These are phyloP conservation scores for Ailanthus altissimus DNA, from an alignment of 345 rosid genomes.

Conservation along the genomic window DNA sequence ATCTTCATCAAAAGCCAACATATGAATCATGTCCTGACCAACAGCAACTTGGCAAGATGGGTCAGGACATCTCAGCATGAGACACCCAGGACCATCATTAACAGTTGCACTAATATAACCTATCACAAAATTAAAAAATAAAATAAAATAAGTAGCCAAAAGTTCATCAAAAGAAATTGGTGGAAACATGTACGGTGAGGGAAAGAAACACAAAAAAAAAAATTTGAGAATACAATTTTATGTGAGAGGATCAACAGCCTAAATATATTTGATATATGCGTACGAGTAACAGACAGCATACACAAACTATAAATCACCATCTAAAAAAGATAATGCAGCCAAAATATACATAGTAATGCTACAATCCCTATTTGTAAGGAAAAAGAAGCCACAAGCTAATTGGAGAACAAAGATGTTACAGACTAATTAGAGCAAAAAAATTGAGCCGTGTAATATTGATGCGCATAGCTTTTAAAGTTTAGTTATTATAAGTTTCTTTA, in stretches of 20 bases:
- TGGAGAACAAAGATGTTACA: too few species aligned
- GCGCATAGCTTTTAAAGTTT: background rate
- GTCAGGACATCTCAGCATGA: slow-evolving; percentile 82
- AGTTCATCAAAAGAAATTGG: background rate
- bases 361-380: background rate
- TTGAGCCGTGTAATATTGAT: background rate
- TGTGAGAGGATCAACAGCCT: background rate
- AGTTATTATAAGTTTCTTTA: background rate
- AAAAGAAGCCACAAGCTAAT: background rate
- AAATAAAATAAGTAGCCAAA: background rate
- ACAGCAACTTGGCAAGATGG: slow-evolving; percentile 84
- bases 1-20: slow-evolving; percentile 62
- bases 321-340: background rate
- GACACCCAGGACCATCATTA: slow-evolving; percentile 96
- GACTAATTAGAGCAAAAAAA: too few species aligned
- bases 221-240: background rate
- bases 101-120: slow-evolving; percentile 78
- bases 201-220: background rate
- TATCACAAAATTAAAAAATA: slow-evolving; percentile 26
- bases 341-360: background rate
- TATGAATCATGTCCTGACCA: slow-evolving; percentile 75
- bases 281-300: background rate
- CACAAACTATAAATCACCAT: background rate
- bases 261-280: background rate
- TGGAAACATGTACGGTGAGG: background rate